Evolutionary conservation across 2,329 filamentous ascomycete genomes (phyloP), one percentile per base, ranked within the genome.

Genomic region (Clonostachys chloroleuca): DNA sequence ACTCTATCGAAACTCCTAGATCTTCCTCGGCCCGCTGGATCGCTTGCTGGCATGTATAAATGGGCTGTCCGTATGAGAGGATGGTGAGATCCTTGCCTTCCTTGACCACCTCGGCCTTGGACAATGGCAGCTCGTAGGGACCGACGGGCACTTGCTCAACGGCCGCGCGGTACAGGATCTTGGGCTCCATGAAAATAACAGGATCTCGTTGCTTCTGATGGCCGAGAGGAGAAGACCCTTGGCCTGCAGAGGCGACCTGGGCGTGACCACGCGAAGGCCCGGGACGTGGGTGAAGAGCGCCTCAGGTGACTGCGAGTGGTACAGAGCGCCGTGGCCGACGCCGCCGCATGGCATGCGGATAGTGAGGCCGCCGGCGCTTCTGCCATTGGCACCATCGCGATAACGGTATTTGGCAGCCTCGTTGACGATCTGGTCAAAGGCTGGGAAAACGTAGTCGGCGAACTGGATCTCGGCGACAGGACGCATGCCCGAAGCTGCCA

Each of bases 391-490:
- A 0, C 82, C 83, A 44, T 87, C 86, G 43, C 91, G 78, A 65
- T 90, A 96, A 47, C 92, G 78, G 59, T 88, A 86, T 68, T 96
- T 96, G 51, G 90, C 89, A 0, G 89, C 91, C 68, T 96, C 91
- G 59, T 96, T 96, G 60, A 96, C 90, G 34, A 96, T 79, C 71
- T 96, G 91, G 60, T 96, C 91, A 59, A 95, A 96, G 0, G 92
- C 91, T 4, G 92, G 92, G 63, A 85, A 96, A 47, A 96, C 84
- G 63, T 96, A 96, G 63, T 96, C 92, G 49, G 92, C 92, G 61
- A 96, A 96, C 64, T 96, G 92, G 47, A 96, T 91, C 72, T 99
- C 94, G 1, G 92, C 92, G 20, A 97, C 81, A 0, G 94, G 90
- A 48, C 87, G 86, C 87, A 96, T 91, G 20, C 92, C 92, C 70